phyloP scores from a whole-genome alignment of 495 filamentous ascomycete species.

The Cercophora samala region DNA sequence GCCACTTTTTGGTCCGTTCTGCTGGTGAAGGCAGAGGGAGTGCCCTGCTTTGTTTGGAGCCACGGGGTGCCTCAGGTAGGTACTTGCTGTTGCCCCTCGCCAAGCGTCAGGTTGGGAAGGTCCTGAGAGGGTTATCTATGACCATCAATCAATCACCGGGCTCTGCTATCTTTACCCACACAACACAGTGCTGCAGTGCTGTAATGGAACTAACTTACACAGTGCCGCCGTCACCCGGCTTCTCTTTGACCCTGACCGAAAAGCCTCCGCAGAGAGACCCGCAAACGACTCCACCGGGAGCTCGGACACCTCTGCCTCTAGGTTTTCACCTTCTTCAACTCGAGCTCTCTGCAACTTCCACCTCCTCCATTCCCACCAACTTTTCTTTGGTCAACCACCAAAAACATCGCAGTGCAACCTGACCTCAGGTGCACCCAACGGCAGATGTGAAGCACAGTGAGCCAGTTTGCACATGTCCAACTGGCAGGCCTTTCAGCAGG shows the following conservation, averaged over 20 bases:
- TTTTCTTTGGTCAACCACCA: slow-evolving; percentile 4
- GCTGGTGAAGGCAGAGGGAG: neutral
- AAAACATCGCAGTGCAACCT: slow-evolving; percentile 1
- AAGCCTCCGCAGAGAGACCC: slow-evolving; percentile 9
- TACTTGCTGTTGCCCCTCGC: neutral
- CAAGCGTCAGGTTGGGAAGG: slow-evolving; percentile 14
- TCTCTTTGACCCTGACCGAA: slow-evolving; percentile 12
- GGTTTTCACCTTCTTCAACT: slow-evolving; percentile 13
- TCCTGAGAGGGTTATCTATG: neutral
- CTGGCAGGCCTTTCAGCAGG: slow-evolving; percentile 20
- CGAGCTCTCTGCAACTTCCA: slow-evolving; percentile 12
- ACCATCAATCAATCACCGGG: too few species aligned
- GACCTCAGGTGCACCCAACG: slow-evolving; percentile 14
- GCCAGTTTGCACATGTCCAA: slow-evolving; percentile 29
- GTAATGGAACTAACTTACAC: neutral
- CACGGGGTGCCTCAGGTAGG: neutral
- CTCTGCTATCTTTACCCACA: neutral
- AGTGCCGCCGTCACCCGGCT: slow-evolving; percentile 1
- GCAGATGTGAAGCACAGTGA: slow-evolving; percentile 27
- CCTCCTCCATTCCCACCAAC: slow-evolving; percentile 5
- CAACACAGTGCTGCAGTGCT: neutral
- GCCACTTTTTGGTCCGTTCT: neutral
- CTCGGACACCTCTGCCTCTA: slow-evolving; percentile 17
- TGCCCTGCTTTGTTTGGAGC: slow-evolving; percentile 4
- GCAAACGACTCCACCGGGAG: slow-evolving; percentile 7